These are phyloP conservation scores for Pestalotiopsis sp. DNA, from an alignment of 2,329 filamentous ascomycete species.

Conservation along the genomic window DNA sequence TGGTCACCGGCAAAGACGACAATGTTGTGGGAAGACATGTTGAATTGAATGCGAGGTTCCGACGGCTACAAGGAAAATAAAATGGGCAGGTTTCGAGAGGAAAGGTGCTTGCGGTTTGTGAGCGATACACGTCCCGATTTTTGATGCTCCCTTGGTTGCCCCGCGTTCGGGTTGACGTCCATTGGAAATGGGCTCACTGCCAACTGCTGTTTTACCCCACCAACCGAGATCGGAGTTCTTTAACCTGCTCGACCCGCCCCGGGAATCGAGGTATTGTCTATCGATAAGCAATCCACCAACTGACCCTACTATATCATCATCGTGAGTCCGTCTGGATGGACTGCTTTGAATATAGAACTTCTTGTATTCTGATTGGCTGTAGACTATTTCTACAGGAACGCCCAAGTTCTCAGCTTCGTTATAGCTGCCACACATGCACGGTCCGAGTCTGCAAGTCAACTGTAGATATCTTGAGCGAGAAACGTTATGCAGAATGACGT, in stretches of 20 bases:
- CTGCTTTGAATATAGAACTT: not conserved
- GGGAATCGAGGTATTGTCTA: not conserved
- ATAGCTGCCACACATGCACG: not conserved
- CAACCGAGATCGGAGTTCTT: conserved; percentile 13
- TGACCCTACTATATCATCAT: not conserved
- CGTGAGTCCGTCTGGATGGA: not conserved
- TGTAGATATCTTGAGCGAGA: not conserved
- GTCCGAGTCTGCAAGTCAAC: too few species aligned
- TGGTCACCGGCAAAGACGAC: conserved; percentile 85
- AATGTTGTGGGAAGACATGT: conserved; percentile 74
- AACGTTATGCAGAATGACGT: not conserved
- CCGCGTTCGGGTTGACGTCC: conserved; percentile 17
- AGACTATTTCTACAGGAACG: not conserved
- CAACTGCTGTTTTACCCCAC: conserved; percentile 2
- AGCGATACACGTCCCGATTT: conserved; percentile 9
- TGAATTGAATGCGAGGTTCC: conserved; percentile 22
- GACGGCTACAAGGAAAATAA: conserved; percentile 1
- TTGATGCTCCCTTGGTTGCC: conserved; percentile 18
- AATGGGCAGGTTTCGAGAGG: not conserved
- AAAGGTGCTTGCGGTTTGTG: not conserved
- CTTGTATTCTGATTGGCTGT: not conserved
- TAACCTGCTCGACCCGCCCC: not conserved
- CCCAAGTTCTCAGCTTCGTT: not conserved
- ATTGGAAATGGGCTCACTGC: not conserved
- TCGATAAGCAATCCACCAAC: not conserved